Conservation (phyloP, 352 stramenopile genomes). For the Pythium rishiriense region DNA sequence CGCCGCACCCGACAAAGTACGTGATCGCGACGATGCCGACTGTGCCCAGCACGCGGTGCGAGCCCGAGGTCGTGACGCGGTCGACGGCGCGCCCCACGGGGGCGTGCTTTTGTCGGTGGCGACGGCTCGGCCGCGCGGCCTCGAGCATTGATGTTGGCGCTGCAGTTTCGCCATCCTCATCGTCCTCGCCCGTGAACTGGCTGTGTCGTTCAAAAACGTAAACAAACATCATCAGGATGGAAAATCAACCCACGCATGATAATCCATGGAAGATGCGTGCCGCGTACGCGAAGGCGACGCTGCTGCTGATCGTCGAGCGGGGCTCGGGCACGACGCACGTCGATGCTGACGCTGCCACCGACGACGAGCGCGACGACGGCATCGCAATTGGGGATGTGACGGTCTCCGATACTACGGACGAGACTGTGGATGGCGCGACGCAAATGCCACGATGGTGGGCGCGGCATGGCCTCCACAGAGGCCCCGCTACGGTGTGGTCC, state of each 20-base stretch:
- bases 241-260: neutral
- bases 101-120: neutral
- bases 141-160: conserved; percentile 10
- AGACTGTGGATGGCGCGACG: neutral
- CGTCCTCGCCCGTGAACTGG: neutral
- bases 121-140: neutral
- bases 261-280: neutral
- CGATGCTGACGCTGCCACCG: neutral
- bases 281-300: conserved; percentile 18
- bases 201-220: neutral
- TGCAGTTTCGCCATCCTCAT: neutral
- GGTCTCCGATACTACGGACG: neutral
- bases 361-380: neutral
- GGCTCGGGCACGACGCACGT: conserved; percentile 1
- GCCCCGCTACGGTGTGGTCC: too few relatives aligned
- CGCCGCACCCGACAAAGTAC: conserved; percentile 33
- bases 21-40: conserved; percentile 31
- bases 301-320: neutral
- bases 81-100: conserved; percentile 2
- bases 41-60: conserved; percentile 31
- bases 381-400: neutral
- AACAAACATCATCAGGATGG: neutral
- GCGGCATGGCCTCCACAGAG: too few relatives aligned
- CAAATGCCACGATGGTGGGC: neutral
- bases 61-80: conserved; percentile 1